These are phyloP conservation scores for Vinca minor DNA, from an alignment of 257 asterid species.

Conservation along the genomic window DNA sequence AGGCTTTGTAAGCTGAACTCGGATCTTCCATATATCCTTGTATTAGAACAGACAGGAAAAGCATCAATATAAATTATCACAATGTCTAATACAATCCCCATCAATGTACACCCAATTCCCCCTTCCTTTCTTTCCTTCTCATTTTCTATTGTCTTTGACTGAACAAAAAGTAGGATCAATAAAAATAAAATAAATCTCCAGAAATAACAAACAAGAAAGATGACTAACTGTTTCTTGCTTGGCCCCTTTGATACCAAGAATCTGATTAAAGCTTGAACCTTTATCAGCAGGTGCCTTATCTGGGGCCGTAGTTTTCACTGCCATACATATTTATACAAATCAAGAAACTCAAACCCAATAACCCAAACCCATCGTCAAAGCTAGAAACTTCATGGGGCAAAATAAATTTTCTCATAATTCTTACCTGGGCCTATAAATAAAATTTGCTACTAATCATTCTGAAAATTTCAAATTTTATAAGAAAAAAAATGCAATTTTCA, in stretches of 20 bases:
- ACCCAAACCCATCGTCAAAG: no score
- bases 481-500: no score
- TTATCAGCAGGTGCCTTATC: constrained; percentile 34
- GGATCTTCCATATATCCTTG: constrained; percentile 90
- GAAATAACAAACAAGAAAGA: neutral
- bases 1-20: constrained; percentile 88
- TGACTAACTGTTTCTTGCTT: constrained; percentile 38
- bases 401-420: no score
- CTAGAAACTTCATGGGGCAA: no score
- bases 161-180: neutral
- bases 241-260: constrained; percentile 53
- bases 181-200: neutral
- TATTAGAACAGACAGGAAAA: neutral
- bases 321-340: constrained; percentile 9
- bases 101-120: neutral
- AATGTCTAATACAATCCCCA: neutral
- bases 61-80: neutral
- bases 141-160: neutral
- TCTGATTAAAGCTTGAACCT: constrained; percentile 44
- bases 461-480: no score
- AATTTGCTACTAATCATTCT: no score
- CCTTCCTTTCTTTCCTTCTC: no score
- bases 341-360: constrained; percentile 11
- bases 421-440: no score
- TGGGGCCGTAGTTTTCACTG: constrained; percentile 31